A percentile compares a stretch with the other conserved stretches of the same genome.
Conservation (phyloP, 805 yeast species). For the Yarrowia bubula region DNA sequence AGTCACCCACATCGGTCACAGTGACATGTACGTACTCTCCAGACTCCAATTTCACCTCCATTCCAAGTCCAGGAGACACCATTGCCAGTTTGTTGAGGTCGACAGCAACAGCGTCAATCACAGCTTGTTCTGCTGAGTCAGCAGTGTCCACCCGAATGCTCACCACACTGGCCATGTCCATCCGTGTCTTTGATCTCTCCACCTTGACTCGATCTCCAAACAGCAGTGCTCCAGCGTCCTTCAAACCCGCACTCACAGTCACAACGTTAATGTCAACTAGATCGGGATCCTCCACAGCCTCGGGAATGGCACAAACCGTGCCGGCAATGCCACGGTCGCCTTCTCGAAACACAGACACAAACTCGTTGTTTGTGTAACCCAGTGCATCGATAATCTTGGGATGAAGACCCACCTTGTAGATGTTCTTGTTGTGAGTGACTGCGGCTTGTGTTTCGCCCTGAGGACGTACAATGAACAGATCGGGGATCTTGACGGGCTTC, state of each 20-base stretch:
- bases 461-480: constrained; percentile 24
- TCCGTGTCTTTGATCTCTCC: constrained; percentile 48
- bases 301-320: constrained; percentile 4
- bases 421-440: constrained; percentile 11
- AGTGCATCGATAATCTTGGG: constrained; percentile 16
- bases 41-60: constrained; percentile 44
- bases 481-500: constrained; percentile 21
- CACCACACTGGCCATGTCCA: constrained; percentile 46
- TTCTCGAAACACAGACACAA: constrained; percentile 13
- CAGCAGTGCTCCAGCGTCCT: constrained; percentile 45
- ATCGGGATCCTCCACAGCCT: constrained; percentile 30
- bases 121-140: constrained; percentile 32
- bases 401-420: constrained; percentile 12
- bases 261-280: constrained; percentile 34
- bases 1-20: constrained; percentile 50
- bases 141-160: constrained; percentile 37
- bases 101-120: constrained; percentile 38
- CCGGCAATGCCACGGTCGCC: constrained; percentile 17
- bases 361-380: constrained; percentile 1
- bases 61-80: constrained; percentile 39
- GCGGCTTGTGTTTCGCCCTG: constrained; percentile 9
- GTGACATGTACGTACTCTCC: constrained; percentile 39
- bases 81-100: constrained; percentile 40
- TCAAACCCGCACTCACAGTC: constrained; percentile 37
- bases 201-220: constrained; percentile 55